Evolutionary conservation across 768 basidiomycete species (phyloP).

Genomic region (Boletus rufocinnamomeus): DNA sequence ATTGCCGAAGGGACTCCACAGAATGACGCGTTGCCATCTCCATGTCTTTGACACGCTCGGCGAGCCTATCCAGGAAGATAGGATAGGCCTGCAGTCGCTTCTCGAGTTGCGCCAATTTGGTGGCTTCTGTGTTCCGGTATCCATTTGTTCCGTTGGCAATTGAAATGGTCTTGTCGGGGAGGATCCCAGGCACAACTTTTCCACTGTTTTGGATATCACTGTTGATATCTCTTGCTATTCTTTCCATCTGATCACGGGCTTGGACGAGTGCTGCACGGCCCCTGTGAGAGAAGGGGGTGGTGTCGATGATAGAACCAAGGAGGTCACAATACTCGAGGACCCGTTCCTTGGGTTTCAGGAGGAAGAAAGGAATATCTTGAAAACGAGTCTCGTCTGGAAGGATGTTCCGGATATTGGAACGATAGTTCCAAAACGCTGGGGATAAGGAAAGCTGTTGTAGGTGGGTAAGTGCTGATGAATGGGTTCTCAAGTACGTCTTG

Average conservation of each 20-base stretch:
- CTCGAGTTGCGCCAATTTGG: conserved; percentile 51
- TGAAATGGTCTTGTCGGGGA: not conserved
- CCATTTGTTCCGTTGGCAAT: not conserved
- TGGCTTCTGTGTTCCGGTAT: conserved; percentile 36
- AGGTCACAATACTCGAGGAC: conserved; percentile 88
- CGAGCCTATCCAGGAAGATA: conserved; percentile 56
- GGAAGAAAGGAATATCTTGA: conserved; percentile 85
- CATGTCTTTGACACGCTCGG: conserved; percentile 58
- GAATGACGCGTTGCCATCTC: conserved; percentile 45
- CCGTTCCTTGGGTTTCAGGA: conserved; percentile 96
- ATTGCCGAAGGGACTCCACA: conserved; percentile 51
- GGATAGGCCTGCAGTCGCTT: conserved; percentile 53
- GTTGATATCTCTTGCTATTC: conserved; percentile 67
- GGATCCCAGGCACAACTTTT: not conserved
- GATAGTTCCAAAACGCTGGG: conserved; percentile 45
- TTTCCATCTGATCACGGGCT: conserved; percentile 49
- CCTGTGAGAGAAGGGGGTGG: conserved; percentile 60
- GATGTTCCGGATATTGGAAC: conserved; percentile 47
- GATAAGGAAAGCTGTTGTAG: conserved; percentile 44
- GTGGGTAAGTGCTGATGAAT: conserved; percentile 66
- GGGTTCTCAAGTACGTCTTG: conserved; percentile 73
- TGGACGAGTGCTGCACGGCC: conserved; percentile 43
- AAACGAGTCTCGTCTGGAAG: conserved; percentile 64
- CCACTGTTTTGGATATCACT: conserved; percentile 71
- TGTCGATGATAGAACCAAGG: conserved; percentile 65